Conservation (phyloP, 441 rosid species). For the Pelargonium myrrhifolium region DNA sequence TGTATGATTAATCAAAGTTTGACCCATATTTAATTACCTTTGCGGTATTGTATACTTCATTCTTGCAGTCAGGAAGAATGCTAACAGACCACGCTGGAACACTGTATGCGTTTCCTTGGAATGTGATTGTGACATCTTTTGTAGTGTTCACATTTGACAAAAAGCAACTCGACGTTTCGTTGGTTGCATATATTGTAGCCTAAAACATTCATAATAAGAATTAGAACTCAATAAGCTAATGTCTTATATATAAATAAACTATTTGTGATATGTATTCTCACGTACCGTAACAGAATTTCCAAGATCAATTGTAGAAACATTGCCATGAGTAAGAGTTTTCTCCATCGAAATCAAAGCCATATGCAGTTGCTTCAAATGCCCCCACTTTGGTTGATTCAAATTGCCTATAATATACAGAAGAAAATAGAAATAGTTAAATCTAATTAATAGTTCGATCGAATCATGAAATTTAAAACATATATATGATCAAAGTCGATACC, state of each 20-base stretch:
- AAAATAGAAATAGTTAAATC: neutral
- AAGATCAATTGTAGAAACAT: neutral
- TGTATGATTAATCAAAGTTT: neutral
- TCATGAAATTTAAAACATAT: no score
- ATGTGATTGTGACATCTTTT: neutral
- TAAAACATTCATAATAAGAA: neutral
- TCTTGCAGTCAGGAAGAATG: neutral
- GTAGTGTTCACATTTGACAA: neutral
- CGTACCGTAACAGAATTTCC: constrained; percentile 12
- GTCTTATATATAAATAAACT: no score
- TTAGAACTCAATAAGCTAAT: neutral
- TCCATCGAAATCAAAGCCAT: constrained; percentile 10
- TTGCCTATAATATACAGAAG: constrained; percentile 6
- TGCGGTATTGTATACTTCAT: neutral
- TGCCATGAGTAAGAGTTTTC: constrained; percentile 13
- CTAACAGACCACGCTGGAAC: constrained; percentile 2
- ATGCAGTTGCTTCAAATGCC: constrained; percentile 24
- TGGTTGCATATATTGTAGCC: neutral
- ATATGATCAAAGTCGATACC: constrained; percentile 7
- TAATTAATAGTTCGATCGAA: neutral
- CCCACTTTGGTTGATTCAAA: constrained; percentile 26
- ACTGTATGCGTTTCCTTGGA: neutral
- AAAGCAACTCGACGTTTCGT: neutral
- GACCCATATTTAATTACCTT: neutral
- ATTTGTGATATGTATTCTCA: neutral